A percentile compares a stretch with the other conserved stretches of the same genome.
Evolutionary conservation across 148 eudicot genomes (phyloP).

Genomic region (Camellia japonica): DNA sequence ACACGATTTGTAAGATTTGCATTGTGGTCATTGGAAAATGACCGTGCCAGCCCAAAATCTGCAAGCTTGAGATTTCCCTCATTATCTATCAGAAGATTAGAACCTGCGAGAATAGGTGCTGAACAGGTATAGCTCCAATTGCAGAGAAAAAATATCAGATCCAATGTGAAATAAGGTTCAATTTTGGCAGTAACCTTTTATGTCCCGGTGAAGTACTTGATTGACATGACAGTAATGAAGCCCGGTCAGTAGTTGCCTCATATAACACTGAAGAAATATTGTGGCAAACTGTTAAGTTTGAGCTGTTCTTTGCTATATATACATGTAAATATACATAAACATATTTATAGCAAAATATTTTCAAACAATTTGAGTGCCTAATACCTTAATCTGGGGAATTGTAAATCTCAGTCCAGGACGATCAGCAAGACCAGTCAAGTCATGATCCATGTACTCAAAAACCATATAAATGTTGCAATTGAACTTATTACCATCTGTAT

Average conservation of each 20-base stretch:
- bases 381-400: constrained; percentile 37
- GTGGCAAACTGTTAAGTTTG: constrained; percentile 11
- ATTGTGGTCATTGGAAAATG: constrained; percentile 45
- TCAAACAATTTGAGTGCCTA: not conserved
- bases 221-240: constrained; percentile 80
- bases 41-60: constrained; percentile 75
- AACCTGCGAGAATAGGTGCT: constrained; percentile 38
- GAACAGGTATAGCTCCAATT: not conserved
- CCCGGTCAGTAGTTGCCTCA: constrained; percentile 75
- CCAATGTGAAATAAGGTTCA: not conserved
- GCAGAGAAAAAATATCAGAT: not conserved
- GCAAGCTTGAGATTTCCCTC: constrained; percentile 84
- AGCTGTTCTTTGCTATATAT: constrained; percentile 9
- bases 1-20: constrained; percentile 67
- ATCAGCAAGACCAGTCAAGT: constrained; percentile 65
- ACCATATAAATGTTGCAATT: constrained; percentile 61
- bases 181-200: constrained; percentile 47
- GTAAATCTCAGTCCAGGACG: constrained; percentile 65
- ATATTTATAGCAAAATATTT: not conserved
- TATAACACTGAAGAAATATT: constrained; percentile 54
- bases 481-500: constrained; percentile 48
- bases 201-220: constrained; percentile 81
- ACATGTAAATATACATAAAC: not conserved
- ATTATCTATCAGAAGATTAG: constrained; percentile 78
- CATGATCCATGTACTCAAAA: constrained; percentile 74